Conservation (phyloP, 2,329 filamentous ascomycete genomes). For the Alternaria sp. region DNA sequence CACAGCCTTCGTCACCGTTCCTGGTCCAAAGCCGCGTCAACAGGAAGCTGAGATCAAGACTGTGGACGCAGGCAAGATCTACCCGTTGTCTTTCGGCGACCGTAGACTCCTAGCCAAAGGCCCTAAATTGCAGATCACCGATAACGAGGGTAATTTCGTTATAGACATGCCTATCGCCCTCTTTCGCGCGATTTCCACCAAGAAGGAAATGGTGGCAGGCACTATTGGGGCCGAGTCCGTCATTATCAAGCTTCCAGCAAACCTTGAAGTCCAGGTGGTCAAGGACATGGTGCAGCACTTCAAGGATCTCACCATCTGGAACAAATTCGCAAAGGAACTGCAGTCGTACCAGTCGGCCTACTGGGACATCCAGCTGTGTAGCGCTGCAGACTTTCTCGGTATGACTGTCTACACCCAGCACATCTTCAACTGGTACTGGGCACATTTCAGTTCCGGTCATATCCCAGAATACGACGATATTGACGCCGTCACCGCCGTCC, state of each 20-base stretch:
- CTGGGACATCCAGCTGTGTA: conserved; percentile 2
- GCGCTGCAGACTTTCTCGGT: conserved; percentile 8
- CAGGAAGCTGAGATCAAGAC: background rate
- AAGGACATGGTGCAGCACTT: background rate
- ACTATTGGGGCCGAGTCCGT: background rate
- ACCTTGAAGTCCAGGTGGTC: background rate
- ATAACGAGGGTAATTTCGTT: background rate
- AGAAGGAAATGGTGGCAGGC: conserved; percentile 3
- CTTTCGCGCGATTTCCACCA: background rate
- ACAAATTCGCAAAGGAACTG: background rate
- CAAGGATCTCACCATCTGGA: background rate
- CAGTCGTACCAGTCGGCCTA: background rate
- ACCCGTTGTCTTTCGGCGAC: conserved; percentile 4
- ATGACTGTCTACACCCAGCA: conserved; percentile 10
- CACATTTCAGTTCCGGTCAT: background rate
- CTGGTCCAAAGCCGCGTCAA: background rate
- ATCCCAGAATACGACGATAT: background rate
- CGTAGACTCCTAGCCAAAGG: conserved; percentile 3
- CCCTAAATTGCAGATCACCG: background rate
- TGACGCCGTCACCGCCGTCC: background rate
- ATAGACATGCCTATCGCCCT: background rate
- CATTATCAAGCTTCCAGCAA: background rate
- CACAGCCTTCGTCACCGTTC: background rate
- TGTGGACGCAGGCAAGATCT: background rate
- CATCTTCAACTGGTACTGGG: conserved; percentile 14